Percentiles rank a stretch among this genome's conserved stretches.
Evolutionary conservation across 768 basidiomycete species (phyloP).

Genomic region (Lactarius quietus): DNA sequence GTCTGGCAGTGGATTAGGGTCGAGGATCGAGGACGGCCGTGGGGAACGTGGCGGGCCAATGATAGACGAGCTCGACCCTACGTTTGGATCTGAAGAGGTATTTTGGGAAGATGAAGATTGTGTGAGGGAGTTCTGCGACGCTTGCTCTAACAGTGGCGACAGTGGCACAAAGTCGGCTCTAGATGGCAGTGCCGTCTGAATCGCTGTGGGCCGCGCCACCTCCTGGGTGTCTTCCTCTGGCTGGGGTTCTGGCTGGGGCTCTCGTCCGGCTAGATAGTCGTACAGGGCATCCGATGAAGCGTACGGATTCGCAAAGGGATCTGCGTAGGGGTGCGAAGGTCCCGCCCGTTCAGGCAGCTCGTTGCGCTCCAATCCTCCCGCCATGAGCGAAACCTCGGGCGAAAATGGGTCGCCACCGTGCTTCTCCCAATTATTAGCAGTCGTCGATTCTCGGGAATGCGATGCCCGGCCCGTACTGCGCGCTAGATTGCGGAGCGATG

Average conservation of each 20-base stretch:
- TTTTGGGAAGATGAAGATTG: constrained; percentile 20
- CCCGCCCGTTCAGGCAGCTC: constrained; percentile 9
- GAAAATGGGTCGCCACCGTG: constrained; percentile 43
- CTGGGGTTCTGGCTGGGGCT: constrained; percentile 19
- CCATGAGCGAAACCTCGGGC: constrained; percentile 41
- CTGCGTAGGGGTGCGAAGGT: constrained; percentile 38
- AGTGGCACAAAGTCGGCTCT: constrained; percentile 34
- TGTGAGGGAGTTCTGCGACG: constrained; percentile 30
- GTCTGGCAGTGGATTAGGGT: constrained; percentile 39
- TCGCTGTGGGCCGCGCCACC: neutral
- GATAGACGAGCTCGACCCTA: constrained; percentile 24
- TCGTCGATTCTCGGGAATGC: constrained; percentile 13
- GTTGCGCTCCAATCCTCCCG: constrained; percentile 13
- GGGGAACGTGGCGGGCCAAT: constrained; percentile 26
- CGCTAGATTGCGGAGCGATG: constrained; percentile 20
- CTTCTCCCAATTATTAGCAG: constrained; percentile 25
- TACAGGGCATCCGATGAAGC: neutral
- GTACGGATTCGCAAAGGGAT: constrained; percentile 40
- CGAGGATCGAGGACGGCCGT: constrained; percentile 43
- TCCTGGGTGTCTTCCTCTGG: constrained; percentile 12
- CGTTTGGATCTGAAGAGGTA: constrained; percentile 13
- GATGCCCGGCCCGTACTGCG: constrained; percentile 6
- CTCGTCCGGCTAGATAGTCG: constrained; percentile 24
- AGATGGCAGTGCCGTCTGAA: constrained; percentile 27
- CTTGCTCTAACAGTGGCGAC: constrained; percentile 37